Percentiles rank a stretch among this genome's conserved stretches.
Conservation (phyloP, 2,329 filamentous ascomycete genomes). For the Alternaria sp. region DNA sequence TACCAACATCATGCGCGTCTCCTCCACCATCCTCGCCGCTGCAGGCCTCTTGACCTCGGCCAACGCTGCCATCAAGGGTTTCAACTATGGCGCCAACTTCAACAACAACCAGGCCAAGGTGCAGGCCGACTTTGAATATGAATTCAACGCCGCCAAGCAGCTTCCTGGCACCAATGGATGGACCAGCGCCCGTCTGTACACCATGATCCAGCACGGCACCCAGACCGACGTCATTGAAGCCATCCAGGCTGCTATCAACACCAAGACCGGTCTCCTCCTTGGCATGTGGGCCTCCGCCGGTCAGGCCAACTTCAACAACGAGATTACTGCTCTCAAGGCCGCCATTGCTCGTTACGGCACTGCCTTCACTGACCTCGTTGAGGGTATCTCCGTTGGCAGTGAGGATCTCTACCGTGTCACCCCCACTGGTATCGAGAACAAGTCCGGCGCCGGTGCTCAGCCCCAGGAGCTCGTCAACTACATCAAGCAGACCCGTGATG, state of each 20-base stretch:
- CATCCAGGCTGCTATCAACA: constrained; percentile 82
- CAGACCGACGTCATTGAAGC: constrained; percentile 68
- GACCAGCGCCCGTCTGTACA: constrained; percentile 75
- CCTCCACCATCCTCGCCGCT: constrained; percentile 44
- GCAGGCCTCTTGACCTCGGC: constrained; percentile 50
- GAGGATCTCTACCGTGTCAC: constrained; percentile 74
- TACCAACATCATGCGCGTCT: constrained; percentile 42
- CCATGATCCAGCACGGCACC: constrained; percentile 73
- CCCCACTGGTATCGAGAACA: constrained; percentile 68
- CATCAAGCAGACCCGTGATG: constrained; percentile 70
- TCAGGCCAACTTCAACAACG: constrained; percentile 68
- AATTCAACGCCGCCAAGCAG: constrained; percentile 70
- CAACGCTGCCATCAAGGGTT: constrained; percentile 59
- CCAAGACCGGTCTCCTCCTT: constrained; percentile 78
- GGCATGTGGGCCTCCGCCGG: constrained; percentile 83
- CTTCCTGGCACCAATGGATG: constrained; percentile 67
- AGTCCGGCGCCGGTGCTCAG: constrained; percentile 67
- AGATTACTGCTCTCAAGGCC: constrained; percentile 72
- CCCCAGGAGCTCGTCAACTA: constrained; percentile 70
- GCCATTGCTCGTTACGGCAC: constrained; percentile 74
- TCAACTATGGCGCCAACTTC: constrained; percentile 75
- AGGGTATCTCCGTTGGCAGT: constrained; percentile 83
- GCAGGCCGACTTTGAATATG: constrained; percentile 71
- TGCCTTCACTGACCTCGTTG: constrained; percentile 69
- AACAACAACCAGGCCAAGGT: constrained; percentile 65